Percentiles rank a stretch among this genome's conserved stretches.
Conservation (phyloP, 352 stramenopile species). For the Phytophthora fragariaefolia region DNA sequence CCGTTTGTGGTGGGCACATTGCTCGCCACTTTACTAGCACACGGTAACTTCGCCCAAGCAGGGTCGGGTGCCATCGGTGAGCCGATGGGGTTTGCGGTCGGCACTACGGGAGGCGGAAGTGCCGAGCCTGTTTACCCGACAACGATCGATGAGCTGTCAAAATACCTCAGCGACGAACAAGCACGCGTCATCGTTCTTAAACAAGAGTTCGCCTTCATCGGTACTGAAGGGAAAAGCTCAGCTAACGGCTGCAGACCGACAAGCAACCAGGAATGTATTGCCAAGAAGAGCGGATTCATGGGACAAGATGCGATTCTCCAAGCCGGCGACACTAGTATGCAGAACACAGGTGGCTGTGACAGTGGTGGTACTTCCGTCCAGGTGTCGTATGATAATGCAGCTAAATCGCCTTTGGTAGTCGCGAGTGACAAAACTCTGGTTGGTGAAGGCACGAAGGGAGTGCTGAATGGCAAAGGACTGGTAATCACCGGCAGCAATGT, state of each 20-base stretch:
- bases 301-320: constrained; percentile 38
- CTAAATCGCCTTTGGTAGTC: constrained; percentile 15
- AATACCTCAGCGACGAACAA: constrained; percentile 31
- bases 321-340: constrained; percentile 12
- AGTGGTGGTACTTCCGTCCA: constrained; percentile 26
- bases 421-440: constrained; percentile 54
- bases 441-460: constrained; percentile 40
- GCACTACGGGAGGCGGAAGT: constrained; percentile 22
- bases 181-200: constrained; percentile 38
- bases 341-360: constrained; percentile 23
- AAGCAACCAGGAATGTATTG: constrained; percentile 32
- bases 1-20: neutral
- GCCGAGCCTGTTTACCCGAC: constrained; percentile 32
- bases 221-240: constrained; percentile 27
- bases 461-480: constrained; percentile 54
- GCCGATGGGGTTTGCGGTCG: constrained; percentile 22
- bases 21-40: neutral
- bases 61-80: constrained; percentile 18
- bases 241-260: constrained; percentile 24
- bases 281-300: constrained; percentile 38
- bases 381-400: constrained; percentile 35
- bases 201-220: constrained; percentile 33
- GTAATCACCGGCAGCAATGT: constrained; percentile 48
- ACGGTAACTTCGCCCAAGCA: neutral
- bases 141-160: constrained; percentile 32